Evolutionary conservation across 2,329 filamentous ascomycete genomes (phyloP), one percentile per base, ranked within the genome.

Genomic region (Didymella pinodella): DNA sequence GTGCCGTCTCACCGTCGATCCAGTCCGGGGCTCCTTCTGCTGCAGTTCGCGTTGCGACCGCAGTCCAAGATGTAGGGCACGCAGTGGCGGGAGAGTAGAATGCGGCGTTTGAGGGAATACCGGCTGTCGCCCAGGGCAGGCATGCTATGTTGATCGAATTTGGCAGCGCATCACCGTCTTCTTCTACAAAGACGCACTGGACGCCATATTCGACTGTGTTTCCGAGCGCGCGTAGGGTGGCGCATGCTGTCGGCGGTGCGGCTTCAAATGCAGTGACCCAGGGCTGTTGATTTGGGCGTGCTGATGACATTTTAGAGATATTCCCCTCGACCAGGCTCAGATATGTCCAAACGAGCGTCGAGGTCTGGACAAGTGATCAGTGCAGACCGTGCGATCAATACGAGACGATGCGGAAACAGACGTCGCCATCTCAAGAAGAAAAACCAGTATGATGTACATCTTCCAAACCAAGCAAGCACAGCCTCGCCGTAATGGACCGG

Each of bases 101-200:
- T 8, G 60, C 61, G 25, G 51, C 54, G 3, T 49, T 48, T 3
- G 65, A 52, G 3, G 61, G 58, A 3, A 59, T 25, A 16, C 59
- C 55, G 11, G 52, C 57, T 22, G 65, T 65, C 2, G 66, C 62
- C 68, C 66, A 69, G n/a, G 68, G 68, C 25, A 70, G 54, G 43
- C 66, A 70, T 2, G 63, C 66, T 0, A 64, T 83, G 72, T 96
- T 91, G 65, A 96, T 91, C 10, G 96, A 79, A 66, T 96, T 96
- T 0, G 93, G 92, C 7, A 92, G 91, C 2, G 63, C 41, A 2
- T 61, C 64, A 14, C 91, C 92, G 66, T 97, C 96, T 28, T 87
- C 79, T 65, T 86, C 88, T 55, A 88, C 83, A 69, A 97, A 97
- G n/a, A 94, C 79, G 22, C 92, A 92, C 0, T 90, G 92, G 75